Base-by-base conservation (phyloP, 2,329 filamentous ascomycete genomes). In the Sarocladium strictum region DNA sequence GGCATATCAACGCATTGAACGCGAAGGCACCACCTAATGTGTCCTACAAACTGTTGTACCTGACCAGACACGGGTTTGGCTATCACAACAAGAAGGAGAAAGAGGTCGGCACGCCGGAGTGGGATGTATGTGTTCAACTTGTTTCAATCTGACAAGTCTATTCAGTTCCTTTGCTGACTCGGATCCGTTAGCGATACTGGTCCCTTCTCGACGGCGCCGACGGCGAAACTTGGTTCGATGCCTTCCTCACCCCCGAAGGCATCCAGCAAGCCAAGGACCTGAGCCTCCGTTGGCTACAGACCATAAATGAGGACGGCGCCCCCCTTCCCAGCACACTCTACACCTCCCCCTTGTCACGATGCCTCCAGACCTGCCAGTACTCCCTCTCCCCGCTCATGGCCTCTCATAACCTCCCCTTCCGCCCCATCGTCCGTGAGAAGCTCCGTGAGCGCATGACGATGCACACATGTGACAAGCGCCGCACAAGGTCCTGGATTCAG, bases 401-500 rank as follows among this genome's bases (percentile, higher is more conserved):
- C 12, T 56, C 59, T 51, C 47, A 23, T 10, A 35, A 35, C 27
- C 26, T 47, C 43, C 68, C 70, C 0, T 82, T 81, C 57, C 67
- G 64, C 5, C 80, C 81, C 0, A 67, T 74, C 1, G 66, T 86
- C 61, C 84, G 83, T 62, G 83, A 86, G 56, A 63, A 76, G 3
- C 69, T 85, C 14, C 72, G 84, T 19, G 83, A 87, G 64, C 76
- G 78, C 2, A 74, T 83, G 55, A 82, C 79, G 9, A 71, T 77
- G 54, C 83, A 86, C 63, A 85, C 81, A 0, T 86, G 83, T 63
- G 82, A 86, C 63, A 73, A 78, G 15, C 72, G 83, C 15, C 75
- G 75, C 51, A 64, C 69, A 7, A 72, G 70, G 41, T 69, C 72
- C 0, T 76, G 70, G 62, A 82, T 86, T 57, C 65, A 66, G 1